Evolutionary conservation across 1,284 basidiomycete species (phyloP).

Genomic region (Pascua guehoae): DNA sequence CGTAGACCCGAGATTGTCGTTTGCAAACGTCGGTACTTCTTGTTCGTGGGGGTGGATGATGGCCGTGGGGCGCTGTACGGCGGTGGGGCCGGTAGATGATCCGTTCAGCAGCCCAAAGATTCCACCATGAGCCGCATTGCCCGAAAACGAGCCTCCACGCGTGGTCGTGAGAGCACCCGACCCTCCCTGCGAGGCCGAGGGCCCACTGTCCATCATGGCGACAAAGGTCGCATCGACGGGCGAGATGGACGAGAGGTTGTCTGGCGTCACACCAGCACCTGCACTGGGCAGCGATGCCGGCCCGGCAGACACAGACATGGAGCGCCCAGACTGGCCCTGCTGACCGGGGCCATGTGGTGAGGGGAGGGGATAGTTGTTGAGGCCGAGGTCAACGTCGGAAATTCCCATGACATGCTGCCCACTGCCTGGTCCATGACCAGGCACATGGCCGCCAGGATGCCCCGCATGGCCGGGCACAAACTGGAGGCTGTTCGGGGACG

Average conservation of each 20-base stretch:
- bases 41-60: no score
- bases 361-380: no score
- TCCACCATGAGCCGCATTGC: slow-evolving; percentile 1
- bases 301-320: background rate
- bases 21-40: background rate
- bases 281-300: background rate
- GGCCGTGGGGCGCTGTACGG: no score
- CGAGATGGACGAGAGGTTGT: slow-evolving; percentile 11
- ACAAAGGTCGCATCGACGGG: slow-evolving; percentile 7
- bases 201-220: background rate
- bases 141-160: no score
- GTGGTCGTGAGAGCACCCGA: no score
- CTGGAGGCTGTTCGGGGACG: background rate
- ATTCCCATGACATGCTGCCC: no score
- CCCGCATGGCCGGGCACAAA: no score
- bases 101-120: slow-evolving; percentile 18
- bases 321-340: no score
- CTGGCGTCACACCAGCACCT: background rate
- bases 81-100: background rate
- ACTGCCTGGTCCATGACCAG: no score
- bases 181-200: background rate
- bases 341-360: no score
- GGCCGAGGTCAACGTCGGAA: no score
- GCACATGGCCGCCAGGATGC: no score
- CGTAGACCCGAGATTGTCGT: slow-evolving; percentile 25